Evolutionary conservation across 306 rosid genomes (phyloP).

Genomic region (Herpetospermum pedunculosum): DNA sequence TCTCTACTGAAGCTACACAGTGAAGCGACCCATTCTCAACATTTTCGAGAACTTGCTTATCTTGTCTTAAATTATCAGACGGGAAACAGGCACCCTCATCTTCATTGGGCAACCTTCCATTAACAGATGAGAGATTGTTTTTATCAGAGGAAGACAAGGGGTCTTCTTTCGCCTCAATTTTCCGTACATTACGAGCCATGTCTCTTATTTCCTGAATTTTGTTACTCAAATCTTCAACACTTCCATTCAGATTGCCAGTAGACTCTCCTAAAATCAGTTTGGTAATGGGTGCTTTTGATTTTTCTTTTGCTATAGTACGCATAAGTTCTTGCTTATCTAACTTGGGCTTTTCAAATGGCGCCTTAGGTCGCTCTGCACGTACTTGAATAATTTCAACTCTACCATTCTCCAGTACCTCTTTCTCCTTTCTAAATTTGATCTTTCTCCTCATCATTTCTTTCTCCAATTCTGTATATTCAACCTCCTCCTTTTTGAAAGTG

Average conservation of each 20-base stretch:
- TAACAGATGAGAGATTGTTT: conserved; percentile 16
- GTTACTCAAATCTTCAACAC: conserved; percentile 22
- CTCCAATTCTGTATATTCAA: conserved; percentile 29
- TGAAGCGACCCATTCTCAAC: conserved; percentile 14
- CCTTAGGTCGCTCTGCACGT: conserved; percentile 18
- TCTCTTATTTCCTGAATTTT: conserved; percentile 56
- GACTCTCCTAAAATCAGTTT: conserved; percentile 22
- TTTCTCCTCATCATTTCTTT: conserved; percentile 92
- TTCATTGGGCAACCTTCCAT: conserved; percentile 20
- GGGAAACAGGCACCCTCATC: conserved; percentile 12
- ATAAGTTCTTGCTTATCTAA: conserved; percentile 59
- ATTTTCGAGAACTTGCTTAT: conserved; percentile 8
- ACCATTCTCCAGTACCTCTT: conserved; percentile 34
- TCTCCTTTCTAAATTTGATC: conserved; percentile 62
- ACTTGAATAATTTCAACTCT: conserved; percentile 51
- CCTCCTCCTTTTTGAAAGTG: conserved; percentile 39
- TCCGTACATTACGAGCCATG: conserved; percentile 44
- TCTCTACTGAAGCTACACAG: conserved; percentile 17
- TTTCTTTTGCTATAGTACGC: conserved; percentile 34
- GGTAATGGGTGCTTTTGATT: conserved; percentile 26
- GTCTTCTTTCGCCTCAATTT: conserved; percentile 31
- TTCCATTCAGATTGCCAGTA: conserved; percentile 9
- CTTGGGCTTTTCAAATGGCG: conserved; percentile 37
- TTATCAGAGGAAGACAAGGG: conserved; percentile 15
- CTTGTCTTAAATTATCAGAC: conserved; percentile 18